Percentiles rank a stretch among this genome's conserved stretches.
These are phyloP conservation scores for Guyanaporus albipodus DNA, from an alignment of 768 basidiomycete genomes.

Conservation along the genomic window DNA sequence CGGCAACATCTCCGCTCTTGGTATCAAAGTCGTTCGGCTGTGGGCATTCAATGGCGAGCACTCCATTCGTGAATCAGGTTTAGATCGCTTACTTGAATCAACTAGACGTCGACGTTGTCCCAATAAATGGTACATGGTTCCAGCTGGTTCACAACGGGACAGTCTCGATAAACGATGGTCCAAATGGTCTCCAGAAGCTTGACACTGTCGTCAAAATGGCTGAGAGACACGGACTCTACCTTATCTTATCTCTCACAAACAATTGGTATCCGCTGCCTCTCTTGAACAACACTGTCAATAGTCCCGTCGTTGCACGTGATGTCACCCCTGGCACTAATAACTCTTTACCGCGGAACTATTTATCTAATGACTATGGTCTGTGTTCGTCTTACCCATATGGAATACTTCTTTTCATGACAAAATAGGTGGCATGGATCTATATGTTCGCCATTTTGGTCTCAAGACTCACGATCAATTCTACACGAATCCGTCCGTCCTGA, in stretches of 20 bases:
- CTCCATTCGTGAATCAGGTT: not conserved
- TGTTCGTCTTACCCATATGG: not conserved
- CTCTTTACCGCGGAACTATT: slow-evolving; percentile 44
- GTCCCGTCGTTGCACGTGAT: slow-evolving; percentile 22
- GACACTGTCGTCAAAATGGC: slow-evolving; percentile 56
- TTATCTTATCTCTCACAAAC: slow-evolving; percentile 58
- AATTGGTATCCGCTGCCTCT: slow-evolving; percentile 50
- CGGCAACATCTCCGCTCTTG: slow-evolving; percentile 50
- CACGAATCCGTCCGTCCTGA: slow-evolving; percentile 44
- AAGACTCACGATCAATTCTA: slow-evolving; percentile 57
- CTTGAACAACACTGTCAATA: slow-evolving; percentile 19
- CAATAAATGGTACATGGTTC: slow-evolving; percentile 59
- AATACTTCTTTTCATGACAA: slow-evolving; percentile 4
- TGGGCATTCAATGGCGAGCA: slow-evolving; percentile 69
- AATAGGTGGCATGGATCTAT: slow-evolving; percentile 63
- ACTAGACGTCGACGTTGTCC: slow-evolving; percentile 50
- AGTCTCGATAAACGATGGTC: slow-evolving; percentile 50
- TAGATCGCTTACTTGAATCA: slow-evolving; percentile 7
- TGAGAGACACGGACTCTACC: slow-evolving; percentile 47
- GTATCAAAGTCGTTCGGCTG: slow-evolving; percentile 56
- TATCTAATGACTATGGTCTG: slow-evolving; percentile 62
- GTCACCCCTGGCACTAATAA: slow-evolving; percentile 34
- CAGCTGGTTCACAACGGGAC: slow-evolving; percentile 56
- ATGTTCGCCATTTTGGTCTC: slow-evolving; percentile 47
- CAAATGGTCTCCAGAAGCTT: slow-evolving; percentile 60